Evolutionary conservation across 169 alveolate species (phyloP).

Genomic region (Plasmodium reichenowi): DNA sequence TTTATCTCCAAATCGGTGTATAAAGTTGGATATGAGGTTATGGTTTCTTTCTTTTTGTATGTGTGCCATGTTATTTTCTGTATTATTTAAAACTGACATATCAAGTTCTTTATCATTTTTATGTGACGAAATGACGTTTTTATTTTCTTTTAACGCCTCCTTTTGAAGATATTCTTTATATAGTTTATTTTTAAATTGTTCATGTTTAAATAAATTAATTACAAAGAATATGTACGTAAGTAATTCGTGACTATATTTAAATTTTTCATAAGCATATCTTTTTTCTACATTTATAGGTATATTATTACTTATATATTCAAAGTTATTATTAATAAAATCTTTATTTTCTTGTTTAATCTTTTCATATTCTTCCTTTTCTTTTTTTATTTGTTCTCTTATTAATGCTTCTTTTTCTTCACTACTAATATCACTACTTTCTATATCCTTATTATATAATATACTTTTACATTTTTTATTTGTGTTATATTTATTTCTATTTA

Average conservation of each 20-base stretch:
- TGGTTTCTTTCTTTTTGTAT: conserved; percentile 22
- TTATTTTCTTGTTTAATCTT: conserved; percentile 42
- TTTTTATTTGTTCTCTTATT: conserved; percentile 56
- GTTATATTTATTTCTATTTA: neutral
- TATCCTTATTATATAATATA: conserved; percentile 9
- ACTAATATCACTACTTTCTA: neutral
- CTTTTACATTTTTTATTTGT: conserved; percentile 16
- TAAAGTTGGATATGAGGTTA: conserved; percentile 25
- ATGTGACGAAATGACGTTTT: neutral
- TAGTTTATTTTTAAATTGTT: conserved; percentile 60
- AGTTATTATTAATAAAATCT: conserved; percentile 24
- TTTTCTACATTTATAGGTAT: conserved; percentile 73
- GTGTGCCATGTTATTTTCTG: too few relatives aligned
- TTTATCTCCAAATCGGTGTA: conserved; percentile 65
- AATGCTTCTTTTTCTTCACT: conserved; percentile 37
- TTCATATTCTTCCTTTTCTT: conserved; percentile 44
- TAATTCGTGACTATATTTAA: conserved; percentile 61
- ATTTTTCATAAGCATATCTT: conserved; percentile 47
- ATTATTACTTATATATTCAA: conserved; percentile 53
- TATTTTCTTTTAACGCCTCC: conserved; percentile 11
- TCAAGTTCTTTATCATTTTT: neutral
- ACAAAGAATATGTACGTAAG: conserved; percentile 46
- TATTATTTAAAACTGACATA: neutral
- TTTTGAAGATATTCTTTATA: conserved; percentile 37
- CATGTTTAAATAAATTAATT: conserved; percentile 68